Conservation (phyloP, 2,329 filamentous ascomycete genomes). For the Fonsecaea nubica region DNA sequence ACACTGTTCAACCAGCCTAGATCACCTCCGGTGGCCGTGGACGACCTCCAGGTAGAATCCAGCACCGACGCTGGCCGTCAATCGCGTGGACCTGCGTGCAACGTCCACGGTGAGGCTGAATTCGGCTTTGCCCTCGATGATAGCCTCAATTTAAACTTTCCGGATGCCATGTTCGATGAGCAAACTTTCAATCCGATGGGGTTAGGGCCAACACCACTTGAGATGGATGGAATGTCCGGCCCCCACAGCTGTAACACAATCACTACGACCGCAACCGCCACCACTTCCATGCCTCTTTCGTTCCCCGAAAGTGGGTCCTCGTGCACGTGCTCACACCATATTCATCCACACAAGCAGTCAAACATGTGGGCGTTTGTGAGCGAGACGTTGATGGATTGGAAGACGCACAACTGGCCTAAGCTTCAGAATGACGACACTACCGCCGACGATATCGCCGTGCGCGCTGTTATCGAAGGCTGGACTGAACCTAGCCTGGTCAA, state of each 20-base stretch:
- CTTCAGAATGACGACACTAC: background rate
- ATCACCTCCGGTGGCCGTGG: background rate
- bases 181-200: slow-evolving; percentile 11
- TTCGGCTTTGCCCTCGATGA: slow-evolving; percentile 2
- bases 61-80: background rate
- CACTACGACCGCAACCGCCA: background rate
- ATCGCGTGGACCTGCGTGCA: background rate
- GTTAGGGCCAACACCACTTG: background rate
- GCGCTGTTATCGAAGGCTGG: slow-evolving; percentile 15
- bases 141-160: slow-evolving; percentile 11
- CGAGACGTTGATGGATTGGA: slow-evolving; percentile 12
- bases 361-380: slow-evolving; percentile 7
- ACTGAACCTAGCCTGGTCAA: background rate
- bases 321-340: slow-evolving; percentile 8
- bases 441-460: slow-evolving; percentile 18
- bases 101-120: slow-evolving; percentile 6
- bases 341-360: background rate
- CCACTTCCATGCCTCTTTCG: slow-evolving; percentile 5
- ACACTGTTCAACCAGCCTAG: background rate
- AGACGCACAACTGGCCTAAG: slow-evolving; percentile 6
- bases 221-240: slow-evolving; percentile 4
- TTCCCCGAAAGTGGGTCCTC: slow-evolving; percentile 11
- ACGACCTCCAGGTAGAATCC: background rate
- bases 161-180: slow-evolving; percentile 12
- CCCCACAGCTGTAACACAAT: background rate